Conservation (phyloP, 805 yeast genomes). For the Myxozyma mucilagina region DNA sequence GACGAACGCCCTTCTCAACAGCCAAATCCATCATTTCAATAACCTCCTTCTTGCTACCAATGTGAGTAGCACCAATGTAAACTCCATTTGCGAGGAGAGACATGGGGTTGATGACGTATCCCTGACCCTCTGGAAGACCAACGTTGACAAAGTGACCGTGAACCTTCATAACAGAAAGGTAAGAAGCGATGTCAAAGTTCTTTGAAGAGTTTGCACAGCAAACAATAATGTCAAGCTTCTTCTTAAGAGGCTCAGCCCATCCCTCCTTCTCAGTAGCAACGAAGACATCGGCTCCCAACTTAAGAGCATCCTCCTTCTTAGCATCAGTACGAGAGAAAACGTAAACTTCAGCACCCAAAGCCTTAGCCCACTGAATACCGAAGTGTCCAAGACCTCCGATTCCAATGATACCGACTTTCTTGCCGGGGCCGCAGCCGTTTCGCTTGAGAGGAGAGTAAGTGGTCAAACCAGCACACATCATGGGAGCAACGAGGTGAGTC, state of each 20-base stretch:
- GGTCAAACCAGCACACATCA: constrained; percentile 76
- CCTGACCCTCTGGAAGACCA: constrained; percentile 55
- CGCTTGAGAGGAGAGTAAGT: constrained; percentile 61
- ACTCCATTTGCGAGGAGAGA: constrained; percentile 39
- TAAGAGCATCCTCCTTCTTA: constrained; percentile 53
- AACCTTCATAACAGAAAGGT: constrained; percentile 54
- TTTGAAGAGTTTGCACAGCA: constrained; percentile 55
- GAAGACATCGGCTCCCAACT: constrained; percentile 57
- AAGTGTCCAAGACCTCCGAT: constrained; percentile 69
- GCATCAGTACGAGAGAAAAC: constrained; percentile 53
- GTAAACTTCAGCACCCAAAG: constrained; percentile 61
- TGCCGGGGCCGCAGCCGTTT: constrained; percentile 51
- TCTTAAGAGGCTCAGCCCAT: constrained; percentile 39
- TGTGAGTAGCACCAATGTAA: constrained; percentile 58
- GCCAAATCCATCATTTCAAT: constrained; percentile 65
- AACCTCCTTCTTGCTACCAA: constrained; percentile 66
- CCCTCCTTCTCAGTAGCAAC: constrained; percentile 50
- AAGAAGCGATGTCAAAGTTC: constrained; percentile 51
- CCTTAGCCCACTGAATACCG: constrained; percentile 58
- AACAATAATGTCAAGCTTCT: constrained; percentile 52
- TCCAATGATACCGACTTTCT: constrained; percentile 59
- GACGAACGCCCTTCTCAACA: constrained; percentile 46
- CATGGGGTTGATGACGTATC: constrained; percentile 24
- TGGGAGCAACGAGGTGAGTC: constrained; percentile 61
- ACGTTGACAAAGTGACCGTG: constrained; percentile 61